phyloP scores from a whole-genome alignment of 1,284 basidiomycete genomes.

The Trichosporon sp. region DNA sequence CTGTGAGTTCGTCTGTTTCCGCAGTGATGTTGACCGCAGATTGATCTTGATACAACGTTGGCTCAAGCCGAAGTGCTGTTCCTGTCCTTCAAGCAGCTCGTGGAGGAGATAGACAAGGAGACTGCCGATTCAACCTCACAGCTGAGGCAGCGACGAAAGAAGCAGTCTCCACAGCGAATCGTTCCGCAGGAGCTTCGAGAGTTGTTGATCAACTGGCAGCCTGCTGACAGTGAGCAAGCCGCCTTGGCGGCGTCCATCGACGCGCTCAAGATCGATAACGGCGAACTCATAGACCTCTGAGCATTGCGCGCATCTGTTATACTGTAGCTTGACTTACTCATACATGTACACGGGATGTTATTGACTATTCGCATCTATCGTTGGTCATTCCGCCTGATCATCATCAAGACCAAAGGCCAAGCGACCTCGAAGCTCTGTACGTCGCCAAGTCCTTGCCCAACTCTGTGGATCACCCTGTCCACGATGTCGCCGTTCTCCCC shows the following conservation, averaged over 20 bases:
- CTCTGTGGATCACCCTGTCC: conserved; percentile 56
- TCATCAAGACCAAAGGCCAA: conserved; percentile 65
- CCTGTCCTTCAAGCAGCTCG: conserved; percentile 52
- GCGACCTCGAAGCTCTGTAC: conserved; percentile 54
- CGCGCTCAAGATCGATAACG: background rate
- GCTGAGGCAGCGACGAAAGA: background rate
- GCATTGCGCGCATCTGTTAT: background rate
- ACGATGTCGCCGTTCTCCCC: conserved; percentile 57
- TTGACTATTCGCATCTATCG: too few relatives aligned
- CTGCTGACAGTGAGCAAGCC: background rate
- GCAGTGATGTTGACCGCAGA: conserved; percentile 40
- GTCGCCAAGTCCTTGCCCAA: conserved; percentile 47
- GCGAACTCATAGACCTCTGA: background rate
- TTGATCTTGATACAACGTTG: conserved; percentile 83
- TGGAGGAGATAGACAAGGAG: conserved; percentile 69
- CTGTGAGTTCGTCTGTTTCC: conserved; percentile 44
- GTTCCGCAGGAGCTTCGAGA: conserved; percentile 17
- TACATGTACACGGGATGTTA: background rate
- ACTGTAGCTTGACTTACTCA: background rate
- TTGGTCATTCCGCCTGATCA: conserved; percentile 38
- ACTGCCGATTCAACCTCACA: background rate
- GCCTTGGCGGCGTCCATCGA: background rate
- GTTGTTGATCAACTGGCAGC: conserved; percentile 15
- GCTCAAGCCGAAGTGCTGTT: conserved; percentile 92
- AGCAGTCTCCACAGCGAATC: background rate